Conservation (phyloP, 176 grass and related monocot species). For the Tillandsia fasciculata region DNA sequence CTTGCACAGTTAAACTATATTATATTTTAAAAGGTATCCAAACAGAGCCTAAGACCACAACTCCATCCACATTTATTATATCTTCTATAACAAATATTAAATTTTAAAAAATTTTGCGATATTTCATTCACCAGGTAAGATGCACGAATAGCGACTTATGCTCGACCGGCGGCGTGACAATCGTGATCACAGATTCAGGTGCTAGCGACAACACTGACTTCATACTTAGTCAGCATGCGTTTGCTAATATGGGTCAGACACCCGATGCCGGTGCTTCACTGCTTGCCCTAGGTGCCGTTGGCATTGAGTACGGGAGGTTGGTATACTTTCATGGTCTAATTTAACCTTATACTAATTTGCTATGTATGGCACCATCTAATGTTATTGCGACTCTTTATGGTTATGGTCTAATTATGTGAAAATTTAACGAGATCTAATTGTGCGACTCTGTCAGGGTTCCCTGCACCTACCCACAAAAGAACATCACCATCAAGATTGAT, state of each 20-base stretch:
- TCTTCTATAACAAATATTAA: neutral
- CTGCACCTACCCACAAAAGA: conserved; percentile 55
- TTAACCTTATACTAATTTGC: too few species aligned
- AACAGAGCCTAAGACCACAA: too few species aligned
- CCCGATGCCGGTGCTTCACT: conserved; percentile 32
- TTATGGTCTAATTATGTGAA: too few species aligned
- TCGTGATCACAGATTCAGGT: conserved; percentile 34
- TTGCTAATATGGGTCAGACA: conserved; percentile 32
- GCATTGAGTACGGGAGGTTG: conserved; percentile 42
- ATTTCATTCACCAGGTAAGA: conserved; percentile 20
- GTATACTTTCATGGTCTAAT: neutral
- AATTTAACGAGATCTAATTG: neutral
- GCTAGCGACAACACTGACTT: conserved; percentile 31
- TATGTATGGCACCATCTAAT: too few species aligned
- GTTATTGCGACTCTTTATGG: too few species aligned
- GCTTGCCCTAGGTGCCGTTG: conserved; percentile 30
- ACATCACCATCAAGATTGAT: conserved; percentile 53
- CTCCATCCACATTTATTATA: neutral
- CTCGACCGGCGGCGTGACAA: conserved; percentile 28
- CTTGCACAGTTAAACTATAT: too few species aligned
- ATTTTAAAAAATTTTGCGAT: neutral
- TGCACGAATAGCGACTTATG: conserved; percentile 40
- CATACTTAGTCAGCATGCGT: conserved; percentile 50
- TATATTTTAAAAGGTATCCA: too few species aligned
- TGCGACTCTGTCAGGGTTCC: conserved; percentile 26